Evolutionary conservation across 108 stramenopile genomes (phyloP).

Genomic region (Cylindrotheca closterium): DNA sequence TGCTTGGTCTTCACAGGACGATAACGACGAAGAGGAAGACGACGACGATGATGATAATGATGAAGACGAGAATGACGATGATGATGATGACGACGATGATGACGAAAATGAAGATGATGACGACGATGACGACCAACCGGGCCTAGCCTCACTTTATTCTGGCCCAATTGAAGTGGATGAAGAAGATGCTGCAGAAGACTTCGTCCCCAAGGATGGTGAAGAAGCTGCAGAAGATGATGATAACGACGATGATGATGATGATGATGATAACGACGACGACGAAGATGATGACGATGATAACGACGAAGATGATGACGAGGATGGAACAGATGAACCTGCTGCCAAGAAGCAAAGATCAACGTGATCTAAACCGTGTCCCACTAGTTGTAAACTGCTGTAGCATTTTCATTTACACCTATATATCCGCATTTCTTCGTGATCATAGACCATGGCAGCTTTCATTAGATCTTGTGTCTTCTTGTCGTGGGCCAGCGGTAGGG

Average conservation of each 20-base stretch:
- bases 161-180: slow-evolving; percentile 16
- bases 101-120: slow-evolving; percentile 2
- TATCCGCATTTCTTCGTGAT: slow-evolving; percentile 79
- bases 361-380: not conserved
- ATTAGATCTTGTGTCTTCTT: slow-evolving; percentile 11
- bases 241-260: slow-evolving; percentile 17
- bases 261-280: slow-evolving; percentile 14
- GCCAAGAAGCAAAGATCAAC: slow-evolving; percentile 14
- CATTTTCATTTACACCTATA: slow-evolving; percentile 29
- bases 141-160: slow-evolving; percentile 15
- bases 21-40: not conserved
- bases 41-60: slow-evolving; percentile 20
- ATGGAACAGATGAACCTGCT: slow-evolving; percentile 12
- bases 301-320: slow-evolving; percentile 12
- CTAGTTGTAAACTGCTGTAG: not conserved
- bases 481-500: slow-evolving; percentile 41
- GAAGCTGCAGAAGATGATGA: slow-evolving; percentile 19
- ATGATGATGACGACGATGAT: slow-evolving; percentile 7
- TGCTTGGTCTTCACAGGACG: not conserved
- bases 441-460: slow-evolving; percentile 57
- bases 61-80: slow-evolving; percentile 14
- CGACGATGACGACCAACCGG: slow-evolving; percentile 13
- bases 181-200: slow-evolving; percentile 17
- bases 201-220: slow-evolving; percentile 7
- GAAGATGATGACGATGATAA: slow-evolving; percentile 15